Base-by-base conservation (phyloP, 2,329 filamentous ascomycete genomes). In the Didymella lethalis region DNA sequence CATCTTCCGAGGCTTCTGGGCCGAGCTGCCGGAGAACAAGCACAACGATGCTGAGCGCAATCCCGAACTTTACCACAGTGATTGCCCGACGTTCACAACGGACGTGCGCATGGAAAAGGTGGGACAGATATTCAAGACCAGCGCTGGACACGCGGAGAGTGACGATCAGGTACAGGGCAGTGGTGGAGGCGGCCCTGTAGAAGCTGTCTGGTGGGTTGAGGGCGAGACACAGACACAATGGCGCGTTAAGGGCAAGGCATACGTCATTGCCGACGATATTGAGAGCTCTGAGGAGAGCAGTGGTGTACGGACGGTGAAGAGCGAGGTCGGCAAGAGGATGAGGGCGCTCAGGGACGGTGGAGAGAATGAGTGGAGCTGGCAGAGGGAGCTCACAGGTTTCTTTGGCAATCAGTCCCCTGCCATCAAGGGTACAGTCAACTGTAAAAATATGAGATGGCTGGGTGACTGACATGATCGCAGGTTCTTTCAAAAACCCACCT, bases 71-170 rank as follows among this genome's bases (percentile, higher is more conserved):
- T 97, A 86, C 73, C 88, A 90, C 70, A 92, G 87, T 67, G 93
- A 98, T 65, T 80, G 94, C 67, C 85, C 90, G 3, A 89, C 90
- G 0, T 89, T 97, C 71, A 97, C 94, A 0, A 97, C 93, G 0
- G 95, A 98, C 76, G 86, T 86, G 8, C 86, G 94, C 45, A 97
- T 96, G 92, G 85, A 88, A 59, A 98, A 98, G 81, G 82, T 90
- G 0, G 81, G 82, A 2, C 89, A 97, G 76, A 77, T 98, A 3
- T 86, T 88, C 62, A 80, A 78, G 6, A 82, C 79, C 5, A 80
- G 80, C 11, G 74, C 77, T 25, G 82, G 80, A 7, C 78, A 82
- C 50, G 82, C 82, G 7, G 74, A 78, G 31, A 77, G 77, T 32
- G 73, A 70, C 6, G 79, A 68, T 64, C 81, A 77, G 61, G 67